Conservation (phyloP, 345 rosid species). For the Gossypium bickii region DNA sequence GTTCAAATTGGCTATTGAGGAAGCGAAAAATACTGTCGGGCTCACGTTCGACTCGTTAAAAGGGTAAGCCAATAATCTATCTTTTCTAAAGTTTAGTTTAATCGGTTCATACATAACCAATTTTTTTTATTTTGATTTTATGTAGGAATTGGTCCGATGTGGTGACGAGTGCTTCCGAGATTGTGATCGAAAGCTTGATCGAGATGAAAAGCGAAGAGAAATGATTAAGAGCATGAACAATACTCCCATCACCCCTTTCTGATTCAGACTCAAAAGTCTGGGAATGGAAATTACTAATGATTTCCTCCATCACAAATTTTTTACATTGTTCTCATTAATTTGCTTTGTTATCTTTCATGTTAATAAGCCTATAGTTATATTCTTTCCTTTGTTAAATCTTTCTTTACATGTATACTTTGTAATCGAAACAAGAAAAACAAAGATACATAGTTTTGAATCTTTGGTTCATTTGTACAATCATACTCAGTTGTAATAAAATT, state of each 20-base stretch:
- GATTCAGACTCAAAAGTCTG: not conserved
- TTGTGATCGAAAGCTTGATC: constrained; percentile 44
- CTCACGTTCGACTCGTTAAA: constrained; percentile 52
- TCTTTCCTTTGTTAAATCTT: not conserved
- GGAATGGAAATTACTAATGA: not conserved
- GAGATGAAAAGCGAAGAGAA: constrained; percentile 43
- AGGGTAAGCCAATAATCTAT: constrained; percentile 37
- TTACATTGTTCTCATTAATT: not conserved
- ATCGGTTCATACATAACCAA: not conserved
- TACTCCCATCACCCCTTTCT: not conserved
- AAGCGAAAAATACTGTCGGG: constrained; percentile 65
- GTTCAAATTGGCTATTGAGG: constrained; percentile 60
- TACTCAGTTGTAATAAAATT: not conserved
- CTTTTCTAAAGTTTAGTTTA: not conserved
- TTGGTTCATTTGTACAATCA: constrained; percentile 4
- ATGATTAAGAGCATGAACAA: not conserved
- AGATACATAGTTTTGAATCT: not conserved
- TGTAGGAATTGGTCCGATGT: constrained; percentile 61
- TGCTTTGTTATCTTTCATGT: not conserved
- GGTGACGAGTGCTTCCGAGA: constrained; percentile 53
- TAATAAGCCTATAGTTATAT: not conserved
- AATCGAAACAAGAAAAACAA: not conserved
- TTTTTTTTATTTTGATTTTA: not conserved
- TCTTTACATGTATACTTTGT: constrained; percentile 1
- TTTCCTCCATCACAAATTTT: not conserved